Evolutionary conservation across 1,284 basidiomycete species (phyloP), one percentile per base, ranked within the genome.

Genomic region (Blastosporella zonata): DNA sequence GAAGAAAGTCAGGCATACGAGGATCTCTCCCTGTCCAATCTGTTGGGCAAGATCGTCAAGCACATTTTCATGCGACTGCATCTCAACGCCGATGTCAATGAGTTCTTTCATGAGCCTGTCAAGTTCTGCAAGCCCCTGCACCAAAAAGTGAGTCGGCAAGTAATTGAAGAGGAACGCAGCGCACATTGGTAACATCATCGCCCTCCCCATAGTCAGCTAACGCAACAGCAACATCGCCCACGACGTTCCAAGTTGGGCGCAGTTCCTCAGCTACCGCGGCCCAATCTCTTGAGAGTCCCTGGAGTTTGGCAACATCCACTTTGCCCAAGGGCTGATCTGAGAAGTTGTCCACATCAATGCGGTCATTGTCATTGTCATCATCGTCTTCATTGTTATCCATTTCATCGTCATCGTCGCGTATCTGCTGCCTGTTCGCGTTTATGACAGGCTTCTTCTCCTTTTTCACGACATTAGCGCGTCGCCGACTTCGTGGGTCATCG

Each of bases 31-130:
- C 43, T 63, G 67, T 8, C 71, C 66, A 17, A 90, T 63, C 31
- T 69, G 64, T 58, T 86, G 79, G 33, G 79, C 67, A 2, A 93
- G 63, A 3, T 73, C 72, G 17, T 73, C 70, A 25, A 93, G 64
- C 6, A 75, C 69, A 35, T 75, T 59, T 50, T 77, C 73, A 54
- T 88, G 81, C 5, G 71, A 64, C 15, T 62, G 64, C 67, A 90
- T 78, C 56, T 83, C 78, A 4, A 73, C 69, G 40, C 81, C 74
- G 3, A 84, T 73, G 55, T 90, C 86, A 15, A 91, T 67, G 5
- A 89, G 69, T 36, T 78, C 73, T 58, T 75, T 79, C 78, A 90
- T 84, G 38, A 83, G 69, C 7, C 43, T 43, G 50, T 91, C 87
- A 3, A 90, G 69, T 53, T 79, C 71, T 13, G 64, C 63, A n/a